These are phyloP conservation scores for Lumnitzera littorea DNA, from an alignment of 345 rosid genomes.

Conservation along the genomic window DNA sequence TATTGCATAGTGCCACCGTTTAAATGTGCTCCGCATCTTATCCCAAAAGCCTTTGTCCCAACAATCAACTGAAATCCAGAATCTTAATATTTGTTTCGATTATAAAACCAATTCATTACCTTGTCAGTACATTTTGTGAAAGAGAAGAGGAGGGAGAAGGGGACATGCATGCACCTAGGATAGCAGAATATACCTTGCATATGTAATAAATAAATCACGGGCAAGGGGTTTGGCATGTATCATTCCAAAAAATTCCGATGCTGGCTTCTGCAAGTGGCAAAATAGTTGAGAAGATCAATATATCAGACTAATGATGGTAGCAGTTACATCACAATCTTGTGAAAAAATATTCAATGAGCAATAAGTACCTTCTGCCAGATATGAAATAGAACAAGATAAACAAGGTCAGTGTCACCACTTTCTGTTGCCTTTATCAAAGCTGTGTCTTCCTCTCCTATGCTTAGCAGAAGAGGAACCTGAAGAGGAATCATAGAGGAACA, in stretches of 20 bases:
- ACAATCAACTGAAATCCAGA: no score
- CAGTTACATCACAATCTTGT: background rate
- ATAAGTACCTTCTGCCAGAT: conserved; percentile 83
- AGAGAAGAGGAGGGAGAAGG: no score
- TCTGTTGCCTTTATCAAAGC: conserved; percentile 89
- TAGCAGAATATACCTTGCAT: conserved; percentile 49
- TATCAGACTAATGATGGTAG: no score
- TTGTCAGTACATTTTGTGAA: no score
- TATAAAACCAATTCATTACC: no score
- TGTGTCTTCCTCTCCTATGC: conserved; percentile 93
- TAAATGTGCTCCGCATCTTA: no score
- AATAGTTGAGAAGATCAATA: background rate
- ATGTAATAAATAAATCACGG: conserved; percentile 71
- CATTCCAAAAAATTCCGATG: conserved; percentile 80
- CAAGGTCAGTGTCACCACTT: conserved; percentile 95
- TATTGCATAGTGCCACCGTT: no score
- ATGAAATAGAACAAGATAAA: conserved; percentile 90
- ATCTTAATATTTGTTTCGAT: no score
- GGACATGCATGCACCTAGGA: background rate
- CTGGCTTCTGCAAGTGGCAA: conserved; percentile 54
- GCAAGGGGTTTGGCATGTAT: conserved; percentile 83
- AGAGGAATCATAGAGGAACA: conserved; percentile 1
- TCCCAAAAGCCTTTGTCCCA: no score
- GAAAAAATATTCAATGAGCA: background rate
- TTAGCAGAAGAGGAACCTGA: conserved; percentile 89